These are phyloP conservation scores for Lycium ferocissimum DNA, from an alignment of 257 asterid genomes.

Conservation along the genomic window DNA sequence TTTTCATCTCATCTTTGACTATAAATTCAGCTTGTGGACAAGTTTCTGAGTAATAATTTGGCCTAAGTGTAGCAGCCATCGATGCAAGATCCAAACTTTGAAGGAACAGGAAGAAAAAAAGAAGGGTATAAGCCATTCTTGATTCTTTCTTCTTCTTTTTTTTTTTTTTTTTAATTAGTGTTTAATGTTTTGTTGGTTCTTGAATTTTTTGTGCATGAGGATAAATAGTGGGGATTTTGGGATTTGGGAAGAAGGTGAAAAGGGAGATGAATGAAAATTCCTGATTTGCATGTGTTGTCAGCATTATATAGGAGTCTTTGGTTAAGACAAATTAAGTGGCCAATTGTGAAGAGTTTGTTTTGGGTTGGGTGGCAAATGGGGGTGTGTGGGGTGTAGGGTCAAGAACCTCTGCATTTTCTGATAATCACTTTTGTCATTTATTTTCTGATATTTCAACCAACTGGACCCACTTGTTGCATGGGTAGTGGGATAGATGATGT, in stretches of 20 bases:
- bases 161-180: neutral
- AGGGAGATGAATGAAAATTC: slow-evolving; percentile 18
- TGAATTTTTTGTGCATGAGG: too few relatives aligned
- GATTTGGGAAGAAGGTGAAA: neutral
- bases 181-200: neutral
- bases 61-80: slow-evolving; percentile 51
- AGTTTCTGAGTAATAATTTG: slow-evolving; percentile 56
- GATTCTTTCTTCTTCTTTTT: neutral
- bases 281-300: slow-evolving; percentile 26
- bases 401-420: neutral
- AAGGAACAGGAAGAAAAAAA: slow-evolving; percentile 42
- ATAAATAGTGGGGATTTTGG: neutral
- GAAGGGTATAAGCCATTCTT: slow-evolving; percentile 44
- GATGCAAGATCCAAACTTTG: slow-evolving; percentile 35
- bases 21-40: slow-evolving; percentile 78
- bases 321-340: slow-evolving; percentile 31
- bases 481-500: slow-evolving; percentile 1
- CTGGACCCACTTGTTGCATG: slow-evolving; percentile 34
- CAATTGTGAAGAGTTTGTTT: slow-evolving; percentile 38
- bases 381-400: neutral
- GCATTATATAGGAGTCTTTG: slow-evolving; percentile 16
- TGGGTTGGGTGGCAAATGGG: slow-evolving; percentile 16
- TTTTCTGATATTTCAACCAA: slow-evolving; percentile 36
- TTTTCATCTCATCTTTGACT: slow-evolving; percentile 57
- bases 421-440: slow-evolving; percentile 17